Evolutionary conservation across 225 moss, liverwort and hornwort genomes (phyloP).

Genomic region (Asterella californica): DNA sequence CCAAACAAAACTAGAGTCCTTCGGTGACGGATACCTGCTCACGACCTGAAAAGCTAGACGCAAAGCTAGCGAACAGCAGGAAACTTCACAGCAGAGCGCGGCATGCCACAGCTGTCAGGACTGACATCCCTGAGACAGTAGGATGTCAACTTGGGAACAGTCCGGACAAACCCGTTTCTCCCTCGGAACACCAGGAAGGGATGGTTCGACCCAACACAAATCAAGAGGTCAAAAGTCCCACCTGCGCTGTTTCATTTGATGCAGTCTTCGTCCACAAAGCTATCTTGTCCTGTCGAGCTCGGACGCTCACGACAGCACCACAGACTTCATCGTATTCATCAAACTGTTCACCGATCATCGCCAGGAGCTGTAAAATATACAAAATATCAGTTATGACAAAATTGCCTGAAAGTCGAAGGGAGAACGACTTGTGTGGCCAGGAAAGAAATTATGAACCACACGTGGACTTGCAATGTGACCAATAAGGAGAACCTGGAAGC

Average conservation of each 20-base stretch:
- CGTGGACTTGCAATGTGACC: no score
- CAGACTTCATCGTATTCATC: slow-evolving; percentile 91
- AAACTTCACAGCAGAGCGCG: no score
- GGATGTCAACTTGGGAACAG: no score
- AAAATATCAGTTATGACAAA: background rate
- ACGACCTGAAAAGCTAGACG: no score
- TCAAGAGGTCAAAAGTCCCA: slow-evolving; percentile 7
- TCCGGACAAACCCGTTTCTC: background rate
- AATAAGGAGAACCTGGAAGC: no score
- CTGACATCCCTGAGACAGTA: no score
- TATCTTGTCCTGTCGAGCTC: slow-evolving; percentile 81
- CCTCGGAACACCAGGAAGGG: background rate
- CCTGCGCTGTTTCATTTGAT: slow-evolving; percentile 88
- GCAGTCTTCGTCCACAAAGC: slow-evolving; percentile 98
- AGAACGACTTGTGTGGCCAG: no score
- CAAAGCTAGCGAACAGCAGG: no score
- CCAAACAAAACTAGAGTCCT: no score
- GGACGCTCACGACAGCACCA: slow-evolving; percentile 86
- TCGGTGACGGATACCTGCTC: no score
- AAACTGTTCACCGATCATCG: slow-evolving; percentile 95
- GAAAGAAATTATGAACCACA: no score
- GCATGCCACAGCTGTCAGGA: no score
- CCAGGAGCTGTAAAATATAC: slow-evolving; percentile 57
- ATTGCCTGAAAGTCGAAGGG: background rate
- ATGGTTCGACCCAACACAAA: background rate